Evolutionary conservation across 345 rosid genomes (phyloP).

Genomic region (Melaleuca alternifolia): DNA sequence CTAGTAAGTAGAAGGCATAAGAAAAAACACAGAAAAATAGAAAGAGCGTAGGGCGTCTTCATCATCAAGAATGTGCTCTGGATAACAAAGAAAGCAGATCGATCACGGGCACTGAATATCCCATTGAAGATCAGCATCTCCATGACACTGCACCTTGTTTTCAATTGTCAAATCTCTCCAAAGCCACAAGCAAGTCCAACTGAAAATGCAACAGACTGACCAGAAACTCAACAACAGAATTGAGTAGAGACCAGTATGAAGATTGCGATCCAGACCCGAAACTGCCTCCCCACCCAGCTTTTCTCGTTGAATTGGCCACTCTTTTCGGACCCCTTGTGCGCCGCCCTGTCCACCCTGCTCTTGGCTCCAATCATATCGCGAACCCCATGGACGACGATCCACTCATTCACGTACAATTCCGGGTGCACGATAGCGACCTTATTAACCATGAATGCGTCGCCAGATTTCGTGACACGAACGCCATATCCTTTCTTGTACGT

Average conservation of each 20-base stretch:
- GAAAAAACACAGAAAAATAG: neutral
- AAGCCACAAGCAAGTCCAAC: neutral
- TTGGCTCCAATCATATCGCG: neutral
- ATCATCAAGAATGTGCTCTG: neutral
- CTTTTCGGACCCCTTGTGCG: neutral
- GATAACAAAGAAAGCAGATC: neutral
- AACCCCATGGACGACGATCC: slow-evolving; percentile 32
- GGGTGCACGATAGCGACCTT: slow-evolving; percentile 14
- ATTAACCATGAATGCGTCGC: slow-evolving; percentile 18
- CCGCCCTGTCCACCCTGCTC: neutral
- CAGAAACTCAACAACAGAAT: neutral
- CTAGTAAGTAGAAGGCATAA: neutral
- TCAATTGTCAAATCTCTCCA: neutral
- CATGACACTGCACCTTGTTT: neutral
- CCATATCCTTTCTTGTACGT: slow-evolving; percentile 20
- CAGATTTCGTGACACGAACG: slow-evolving; percentile 15
- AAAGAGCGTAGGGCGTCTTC: neutral
- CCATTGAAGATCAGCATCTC: neutral
- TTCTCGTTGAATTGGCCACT: neutral
- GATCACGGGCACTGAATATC: neutral
- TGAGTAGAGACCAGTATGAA: neutral
- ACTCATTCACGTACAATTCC: slow-evolving; percentile 19
- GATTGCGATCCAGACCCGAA: neutral
- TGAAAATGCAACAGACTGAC: neutral
- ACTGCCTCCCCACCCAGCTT: neutral